These are phyloP conservation scores for Xylaria sp. DNA, from an alignment of 495 filamentous ascomycete genomes.

Conservation along the genomic window DNA sequence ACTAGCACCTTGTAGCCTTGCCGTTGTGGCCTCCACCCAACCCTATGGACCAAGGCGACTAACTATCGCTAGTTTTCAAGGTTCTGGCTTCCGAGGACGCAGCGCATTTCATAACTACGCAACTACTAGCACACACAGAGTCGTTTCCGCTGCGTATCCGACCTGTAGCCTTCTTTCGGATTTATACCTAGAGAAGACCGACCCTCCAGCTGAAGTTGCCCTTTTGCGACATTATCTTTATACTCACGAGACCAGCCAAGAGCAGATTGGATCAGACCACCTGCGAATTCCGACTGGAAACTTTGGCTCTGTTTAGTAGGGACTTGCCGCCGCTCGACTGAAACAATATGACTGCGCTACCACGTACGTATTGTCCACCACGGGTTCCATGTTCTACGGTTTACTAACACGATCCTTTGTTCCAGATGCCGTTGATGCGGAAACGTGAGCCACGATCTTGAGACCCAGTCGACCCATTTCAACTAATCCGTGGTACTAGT, in stretches of 20 bases:
- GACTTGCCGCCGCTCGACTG: neutral
- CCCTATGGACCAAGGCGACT: neutral
- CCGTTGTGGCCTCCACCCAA: conserved; percentile 13
- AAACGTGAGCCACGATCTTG: conserved; percentile 67
- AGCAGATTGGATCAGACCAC: neutral
- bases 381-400: neutral
- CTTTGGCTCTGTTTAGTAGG: neutral
- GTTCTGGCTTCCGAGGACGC: conserved; percentile 17
- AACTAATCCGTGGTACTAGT: conserved; percentile 50
- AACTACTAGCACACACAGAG: neutral
- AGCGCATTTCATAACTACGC: neutral
- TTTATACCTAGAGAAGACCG: neutral
- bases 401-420: conserved; percentile 30
- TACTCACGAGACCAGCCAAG: neutral
- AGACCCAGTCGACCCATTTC: conserved; percentile 5
- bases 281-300: neutral
- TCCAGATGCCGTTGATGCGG: conserved; percentile 94
- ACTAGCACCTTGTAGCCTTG: conserved; percentile 9
- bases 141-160: neutral
- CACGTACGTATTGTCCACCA: conserved; percentile 62
- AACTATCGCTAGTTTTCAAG: neutral
- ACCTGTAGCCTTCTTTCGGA: neutral
- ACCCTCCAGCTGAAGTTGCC: neutral
- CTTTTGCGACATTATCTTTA: conserved; percentile 4
- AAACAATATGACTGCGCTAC: conserved; percentile 68